Evolutionary conservation across 148 eudicot species (phyloP).

Genomic region (Hydrangea macrophylla): DNA sequence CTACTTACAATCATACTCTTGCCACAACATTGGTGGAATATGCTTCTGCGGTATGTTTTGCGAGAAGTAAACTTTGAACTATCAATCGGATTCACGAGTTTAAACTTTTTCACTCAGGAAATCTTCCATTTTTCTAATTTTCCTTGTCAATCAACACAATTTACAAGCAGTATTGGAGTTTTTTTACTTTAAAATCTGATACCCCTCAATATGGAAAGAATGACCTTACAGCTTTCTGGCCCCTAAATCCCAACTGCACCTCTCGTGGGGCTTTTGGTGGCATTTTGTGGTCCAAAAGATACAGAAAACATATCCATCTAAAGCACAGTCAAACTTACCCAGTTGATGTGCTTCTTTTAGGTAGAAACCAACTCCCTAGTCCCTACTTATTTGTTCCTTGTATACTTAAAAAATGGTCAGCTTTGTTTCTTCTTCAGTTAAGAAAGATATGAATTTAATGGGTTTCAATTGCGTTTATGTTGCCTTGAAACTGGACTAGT

Average conservation of each 20-base stretch:
- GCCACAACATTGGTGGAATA: constrained; percentile 73
- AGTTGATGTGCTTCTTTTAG: neutral
- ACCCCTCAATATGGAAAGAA: neutral
- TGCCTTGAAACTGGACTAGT: too few relatives aligned
- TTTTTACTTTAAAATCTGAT: neutral
- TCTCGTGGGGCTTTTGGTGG: neutral
- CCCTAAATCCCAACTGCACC: neutral
- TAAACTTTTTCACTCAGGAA: neutral
- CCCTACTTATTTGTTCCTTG: neutral
- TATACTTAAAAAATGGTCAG: neutral
- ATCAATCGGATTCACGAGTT: neutral
- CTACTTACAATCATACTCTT: constrained; percentile 69
- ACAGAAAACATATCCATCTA: too few relatives aligned
- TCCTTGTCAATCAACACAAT: neutral
- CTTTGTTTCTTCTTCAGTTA: neutral
- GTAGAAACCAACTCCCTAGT: neutral
- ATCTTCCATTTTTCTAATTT: neutral
- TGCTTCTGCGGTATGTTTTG: constrained; percentile 80
- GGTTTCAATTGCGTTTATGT: neutral
- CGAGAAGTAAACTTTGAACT: neutral
- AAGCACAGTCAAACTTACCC: neutral
- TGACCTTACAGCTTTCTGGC: too few relatives aligned
- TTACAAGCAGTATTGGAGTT: neutral
- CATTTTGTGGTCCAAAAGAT: neutral
- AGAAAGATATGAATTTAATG: neutral